phyloP scores from a whole-genome alignment of 352 stramenopile species.

The Blastocystis sp. region DNA sequence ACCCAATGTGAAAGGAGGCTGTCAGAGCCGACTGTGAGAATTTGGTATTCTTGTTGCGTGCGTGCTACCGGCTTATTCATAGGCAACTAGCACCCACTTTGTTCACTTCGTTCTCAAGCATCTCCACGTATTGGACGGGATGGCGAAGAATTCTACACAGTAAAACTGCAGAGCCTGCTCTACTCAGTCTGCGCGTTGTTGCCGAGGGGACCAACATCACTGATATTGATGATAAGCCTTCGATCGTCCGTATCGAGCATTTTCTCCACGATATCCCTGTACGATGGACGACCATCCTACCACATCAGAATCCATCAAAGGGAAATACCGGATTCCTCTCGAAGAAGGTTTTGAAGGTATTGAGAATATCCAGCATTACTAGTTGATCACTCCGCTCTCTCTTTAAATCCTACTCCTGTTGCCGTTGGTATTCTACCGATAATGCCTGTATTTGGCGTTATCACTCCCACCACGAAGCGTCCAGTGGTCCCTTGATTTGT shows the following conservation, averaged over 20 bases:
- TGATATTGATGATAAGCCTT: conserved; percentile 83
- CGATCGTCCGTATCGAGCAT: conserved; percentile 47
- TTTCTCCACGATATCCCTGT: conserved; percentile 47
- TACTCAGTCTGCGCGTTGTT: conserved; percentile 80
- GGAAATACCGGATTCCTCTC: background rate
- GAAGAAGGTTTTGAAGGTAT: conserved; percentile 41
- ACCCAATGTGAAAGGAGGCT: conserved; percentile 79
- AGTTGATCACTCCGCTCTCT: background rate
- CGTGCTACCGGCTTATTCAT: conserved; percentile 43
- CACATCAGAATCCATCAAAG: background rate
- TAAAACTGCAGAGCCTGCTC: conserved; percentile 73
- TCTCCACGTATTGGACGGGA: conserved; percentile 80
- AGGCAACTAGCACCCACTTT: background rate
- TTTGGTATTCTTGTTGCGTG: conserved; percentile 80
- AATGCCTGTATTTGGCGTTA: background rate
- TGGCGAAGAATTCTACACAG: conserved; percentile 75
- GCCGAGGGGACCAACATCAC: conserved; percentile 85
- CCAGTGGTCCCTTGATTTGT: background rate
- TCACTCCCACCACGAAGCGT: background rate
- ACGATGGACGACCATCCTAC: conserved; percentile 39
- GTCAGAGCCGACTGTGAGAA: conserved; percentile 72
- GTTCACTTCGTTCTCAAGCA: conserved; percentile 77
- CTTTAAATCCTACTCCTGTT: too few species aligned
- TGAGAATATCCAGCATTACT: conserved; percentile 40
- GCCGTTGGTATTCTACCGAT: conserved; percentile 2